phyloP scores from a whole-genome alignment of 768 basidiomycete genomes.

The Suillus cothurnatus region DNA sequence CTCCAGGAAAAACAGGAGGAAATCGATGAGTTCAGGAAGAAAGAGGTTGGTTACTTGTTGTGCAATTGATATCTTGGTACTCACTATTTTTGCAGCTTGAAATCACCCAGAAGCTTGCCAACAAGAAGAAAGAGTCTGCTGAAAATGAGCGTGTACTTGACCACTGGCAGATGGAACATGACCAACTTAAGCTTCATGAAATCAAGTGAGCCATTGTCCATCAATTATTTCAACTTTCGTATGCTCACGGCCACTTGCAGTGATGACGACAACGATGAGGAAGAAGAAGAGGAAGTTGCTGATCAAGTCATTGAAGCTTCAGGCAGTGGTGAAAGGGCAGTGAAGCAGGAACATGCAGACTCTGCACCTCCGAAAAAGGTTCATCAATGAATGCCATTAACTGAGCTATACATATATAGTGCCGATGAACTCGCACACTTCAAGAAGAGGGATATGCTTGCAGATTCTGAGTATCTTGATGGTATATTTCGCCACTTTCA shows the following conservation, averaged over 20 bases:
- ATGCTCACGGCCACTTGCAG: conserved; percentile 14
- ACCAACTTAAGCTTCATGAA: conserved; percentile 76
- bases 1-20: conserved; percentile 75
- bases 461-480: conserved; percentile 80
- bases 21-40: conserved; percentile 80
- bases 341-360: conserved; percentile 26
- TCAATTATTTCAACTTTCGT: not conserved
- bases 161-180: conserved; percentile 69
- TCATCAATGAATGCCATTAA: conserved; percentile 43
- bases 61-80: not conserved
- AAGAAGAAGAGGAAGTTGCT: conserved; percentile 57
- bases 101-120: conserved; percentile 72
- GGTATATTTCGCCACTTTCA: conserved; percentile 49
- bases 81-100: conserved; percentile 59
- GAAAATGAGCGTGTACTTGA: conserved; percentile 59
- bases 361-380: conserved; percentile 26
- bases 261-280: conserved; percentile 63
- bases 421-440: conserved; percentile 70
- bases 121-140: conserved; percentile 57
- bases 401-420: conserved; percentile 71
- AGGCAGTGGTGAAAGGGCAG: conserved; percentile 34
- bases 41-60: conserved; percentile 61
- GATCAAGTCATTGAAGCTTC: conserved; percentile 30
- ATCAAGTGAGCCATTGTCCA: conserved; percentile 69
- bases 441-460: conserved; percentile 74